Conservation (phyloP, 306 rosid genomes). For the Castanea mollissima region DNA sequence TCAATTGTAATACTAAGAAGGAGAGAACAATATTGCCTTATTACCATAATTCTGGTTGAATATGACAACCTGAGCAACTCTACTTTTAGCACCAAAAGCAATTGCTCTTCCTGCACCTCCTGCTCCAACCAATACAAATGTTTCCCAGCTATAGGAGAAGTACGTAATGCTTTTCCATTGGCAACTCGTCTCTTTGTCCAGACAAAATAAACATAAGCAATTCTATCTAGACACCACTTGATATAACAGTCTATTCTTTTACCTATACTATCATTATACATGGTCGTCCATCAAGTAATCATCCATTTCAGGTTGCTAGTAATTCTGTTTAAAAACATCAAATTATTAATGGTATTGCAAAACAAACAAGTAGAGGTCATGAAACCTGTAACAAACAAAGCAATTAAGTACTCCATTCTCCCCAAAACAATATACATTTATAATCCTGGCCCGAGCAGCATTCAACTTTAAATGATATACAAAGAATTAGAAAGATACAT, state of each 20-base stretch:
- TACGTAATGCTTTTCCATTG: constrained; percentile 22
- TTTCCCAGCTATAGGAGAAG: constrained; percentile 34
- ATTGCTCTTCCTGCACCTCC: constrained; percentile 59
- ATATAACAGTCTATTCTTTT: not conserved
- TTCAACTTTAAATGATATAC: not conserved
- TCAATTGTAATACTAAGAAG: not conserved
- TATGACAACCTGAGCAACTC: constrained; percentile 44
- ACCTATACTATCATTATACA: not conserved
- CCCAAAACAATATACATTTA: not conserved
- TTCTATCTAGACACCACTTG: not conserved
- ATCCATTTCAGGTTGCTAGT: not conserved
- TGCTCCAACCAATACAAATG: constrained; percentile 49
- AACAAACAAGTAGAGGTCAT: not conserved
- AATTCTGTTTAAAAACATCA: not conserved
- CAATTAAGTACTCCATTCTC: not conserved
- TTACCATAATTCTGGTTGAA: constrained; percentile 30
- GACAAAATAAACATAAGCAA: not conserved
- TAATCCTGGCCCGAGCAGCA: not conserved
- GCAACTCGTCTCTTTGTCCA: constrained; percentile 2
- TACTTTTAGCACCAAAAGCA: constrained; percentile 46
- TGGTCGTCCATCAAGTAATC: not conserved
- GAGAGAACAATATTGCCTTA: not conserved
- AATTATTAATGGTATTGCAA: not conserved
- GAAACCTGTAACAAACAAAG: not conserved
- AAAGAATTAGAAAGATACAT: not conserved